These are phyloP conservation scores for Phaeoacremonium minimum DNA, from an alignment of 2,329 filamentous ascomycete species.

Conservation along the genomic window DNA sequence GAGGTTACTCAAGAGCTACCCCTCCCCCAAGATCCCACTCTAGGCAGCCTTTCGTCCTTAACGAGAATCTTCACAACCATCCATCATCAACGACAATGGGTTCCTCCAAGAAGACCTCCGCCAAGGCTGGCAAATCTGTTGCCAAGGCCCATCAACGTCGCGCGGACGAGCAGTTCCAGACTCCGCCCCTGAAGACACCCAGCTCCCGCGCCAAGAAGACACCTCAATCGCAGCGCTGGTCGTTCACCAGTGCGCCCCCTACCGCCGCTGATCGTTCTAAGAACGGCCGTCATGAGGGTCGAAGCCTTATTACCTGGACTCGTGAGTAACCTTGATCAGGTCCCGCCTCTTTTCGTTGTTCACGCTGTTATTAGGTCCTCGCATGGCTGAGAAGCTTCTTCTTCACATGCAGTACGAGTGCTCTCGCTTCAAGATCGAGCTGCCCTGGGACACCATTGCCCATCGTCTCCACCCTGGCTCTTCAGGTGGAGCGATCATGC, in stretches of 20 bases:
- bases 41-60: too few relatives aligned
- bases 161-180: background rate
- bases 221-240: slow-evolving; percentile 2
- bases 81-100: too few relatives aligned
- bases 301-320: slow-evolving; percentile 36
- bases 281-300: slow-evolving; percentile 27
- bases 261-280: slow-evolving; percentile 7
- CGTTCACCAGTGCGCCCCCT: slow-evolving; percentile 4
- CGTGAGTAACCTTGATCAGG: slow-evolving; percentile 24
- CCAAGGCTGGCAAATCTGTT: background rate
- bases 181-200: background rate
- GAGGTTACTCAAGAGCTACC: too few relatives aligned
- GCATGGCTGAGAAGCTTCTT: slow-evolving; percentile 41
- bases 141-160: background rate
- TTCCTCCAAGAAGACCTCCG: background rate
- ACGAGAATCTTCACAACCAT: too few relatives aligned
- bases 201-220: background rate
- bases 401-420: slow-evolving; percentile 36
- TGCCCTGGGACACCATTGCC: slow-evolving; percentile 35
- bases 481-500: slow-evolving; percentile 29
- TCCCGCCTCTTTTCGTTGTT: background rate
- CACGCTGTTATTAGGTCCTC: slow-evolving; percentile 26
- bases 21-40: too few relatives aligned
- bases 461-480: slow-evolving; percentile 35
- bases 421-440: slow-evolving; percentile 18